A percentile compares a stretch with the other conserved stretches of the same genome.
These are phyloP conservation scores for Spiraea crenata DNA, from an alignment of 331 rosid genomes.

Conservation along the genomic window DNA sequence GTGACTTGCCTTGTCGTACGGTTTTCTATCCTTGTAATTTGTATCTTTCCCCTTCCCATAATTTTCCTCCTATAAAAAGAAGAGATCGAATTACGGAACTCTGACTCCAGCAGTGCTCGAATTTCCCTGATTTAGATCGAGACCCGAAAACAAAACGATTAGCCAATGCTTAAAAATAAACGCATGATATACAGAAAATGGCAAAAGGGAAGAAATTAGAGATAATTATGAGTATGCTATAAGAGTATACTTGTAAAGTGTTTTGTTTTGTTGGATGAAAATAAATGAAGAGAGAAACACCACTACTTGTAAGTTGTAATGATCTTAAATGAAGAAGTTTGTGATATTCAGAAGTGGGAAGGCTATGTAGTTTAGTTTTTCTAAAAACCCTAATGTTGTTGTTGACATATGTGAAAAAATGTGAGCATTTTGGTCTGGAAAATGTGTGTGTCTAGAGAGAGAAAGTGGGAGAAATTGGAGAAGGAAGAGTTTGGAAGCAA, in stretches of 20 bases:
- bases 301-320: background rate
- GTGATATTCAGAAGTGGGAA: constrained; percentile 2
- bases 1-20: constrained; percentile 58
- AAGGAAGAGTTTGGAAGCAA: constrained; percentile 3
- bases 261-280: constrained; percentile 8
- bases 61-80: constrained; percentile 9
- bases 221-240: constrained; percentile 9
- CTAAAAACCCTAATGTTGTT: constrained; percentile 14
- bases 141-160: background rate
- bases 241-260: background rate
- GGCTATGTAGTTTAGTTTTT: background rate
- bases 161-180: background rate
- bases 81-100: background rate
- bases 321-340: background rate
- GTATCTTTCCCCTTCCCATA: constrained; percentile 60
- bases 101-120: constrained; percentile 15
- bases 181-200: background rate
- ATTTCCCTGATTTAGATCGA: constrained; percentile 14
- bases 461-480: background rate
- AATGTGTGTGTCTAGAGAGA: background rate
- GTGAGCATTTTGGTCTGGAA: background rate
- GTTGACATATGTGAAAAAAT: background rate
- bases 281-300: background rate
- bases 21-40: constrained; percentile 52
- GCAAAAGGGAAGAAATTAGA: background rate